A percentile compares a stretch with the other conserved stretches of the same genome.
phyloP scores from a whole-genome alignment of 129 eudicot genomes.

The Artemisia annua region DNA sequence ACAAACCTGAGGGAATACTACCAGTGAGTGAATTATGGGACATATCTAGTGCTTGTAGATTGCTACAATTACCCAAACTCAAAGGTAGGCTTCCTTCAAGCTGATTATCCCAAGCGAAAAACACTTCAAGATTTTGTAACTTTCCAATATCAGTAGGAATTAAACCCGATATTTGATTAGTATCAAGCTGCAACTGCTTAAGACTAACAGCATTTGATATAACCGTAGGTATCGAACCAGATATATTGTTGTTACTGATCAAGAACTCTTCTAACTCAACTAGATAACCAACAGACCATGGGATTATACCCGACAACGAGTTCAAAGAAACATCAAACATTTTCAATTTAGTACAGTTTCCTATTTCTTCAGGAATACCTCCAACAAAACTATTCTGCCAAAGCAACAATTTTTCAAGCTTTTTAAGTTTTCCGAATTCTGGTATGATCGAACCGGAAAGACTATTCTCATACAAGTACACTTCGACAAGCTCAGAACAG shows the following conservation, averaged over 20 bases:
- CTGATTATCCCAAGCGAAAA: conserved; percentile 65
- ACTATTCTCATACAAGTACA: conserved; percentile 48
- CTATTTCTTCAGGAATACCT: conserved; percentile 40
- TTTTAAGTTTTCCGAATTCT: conserved; percentile 35
- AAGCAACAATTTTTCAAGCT: conserved; percentile 46
- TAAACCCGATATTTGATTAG: conserved; percentile 45
- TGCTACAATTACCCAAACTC: conserved; percentile 40
- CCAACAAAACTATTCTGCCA: conserved; percentile 58
- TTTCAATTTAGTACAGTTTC: conserved; percentile 44
- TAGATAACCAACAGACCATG: conserved; percentile 39
- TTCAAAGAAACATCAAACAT: conserved; percentile 55
- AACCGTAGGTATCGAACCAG: conserved; percentile 40
- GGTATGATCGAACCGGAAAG: conserved; percentile 47
- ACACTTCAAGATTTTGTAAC: conserved; percentile 44
- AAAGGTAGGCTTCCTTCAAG: conserved; percentile 47
- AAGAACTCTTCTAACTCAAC: conserved; percentile 45
- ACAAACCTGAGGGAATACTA: conserved; percentile 41
- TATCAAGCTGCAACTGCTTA: conserved; percentile 50
- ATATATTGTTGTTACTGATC: conserved; percentile 45
- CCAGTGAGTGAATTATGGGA: conserved; percentile 52
- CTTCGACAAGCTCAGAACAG: conserved; percentile 41
- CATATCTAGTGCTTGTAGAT: conserved; percentile 47
- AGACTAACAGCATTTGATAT: conserved; percentile 42
- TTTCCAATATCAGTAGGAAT: conserved; percentile 45
- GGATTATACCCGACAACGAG: conserved; percentile 44